Conservation (phyloP, 805 yeast species). For the Clavispora asparagi region DNA sequence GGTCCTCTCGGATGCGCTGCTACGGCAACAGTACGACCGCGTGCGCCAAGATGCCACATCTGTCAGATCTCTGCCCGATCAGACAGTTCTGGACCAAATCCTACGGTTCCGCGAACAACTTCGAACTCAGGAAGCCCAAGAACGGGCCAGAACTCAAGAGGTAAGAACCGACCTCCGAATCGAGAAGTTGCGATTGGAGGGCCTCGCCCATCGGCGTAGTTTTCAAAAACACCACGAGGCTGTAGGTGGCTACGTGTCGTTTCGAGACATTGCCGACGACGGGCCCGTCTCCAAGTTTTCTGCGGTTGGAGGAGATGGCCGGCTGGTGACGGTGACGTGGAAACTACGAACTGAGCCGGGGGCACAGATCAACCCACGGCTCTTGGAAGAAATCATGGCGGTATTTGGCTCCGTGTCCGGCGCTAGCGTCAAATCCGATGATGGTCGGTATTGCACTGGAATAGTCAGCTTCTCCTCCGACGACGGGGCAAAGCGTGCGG, state of each 20-base stretch:
- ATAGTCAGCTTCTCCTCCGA: slow-evolving; percentile 24
- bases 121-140: slow-evolving; percentile 15
- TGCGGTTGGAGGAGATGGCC: slow-evolving; percentile 3
- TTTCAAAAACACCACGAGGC: slow-evolving; percentile 5
- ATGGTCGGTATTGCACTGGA: slow-evolving; percentile 35
- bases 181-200: slow-evolving; percentile 26
- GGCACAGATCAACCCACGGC: slow-evolving; percentile 24
- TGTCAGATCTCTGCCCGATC: background rate
- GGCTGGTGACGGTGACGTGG: slow-evolving; percentile 38
- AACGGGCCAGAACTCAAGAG: background rate
- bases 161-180: slow-evolving; percentile 7
- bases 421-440: slow-evolving; percentile 1
- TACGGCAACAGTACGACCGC: slow-evolving; percentile 27
- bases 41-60: slow-evolving; percentile 14
- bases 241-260: slow-evolving; percentile 15
- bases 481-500: slow-evolving; percentile 29
- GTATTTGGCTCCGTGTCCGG: slow-evolving; percentile 39
- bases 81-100: slow-evolving; percentile 15
- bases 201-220: slow-evolving; percentile 10
- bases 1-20: slow-evolving; percentile 21
- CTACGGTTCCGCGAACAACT: slow-evolving; percentile 26
- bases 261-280: slow-evolving; percentile 11
- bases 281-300: slow-evolving; percentile 5
- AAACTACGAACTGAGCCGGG: slow-evolving; percentile 35
- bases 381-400: slow-evolving; percentile 36